Conservation (phyloP, 129 eudicot genomes). For the Artemisia tridentata region DNA sequence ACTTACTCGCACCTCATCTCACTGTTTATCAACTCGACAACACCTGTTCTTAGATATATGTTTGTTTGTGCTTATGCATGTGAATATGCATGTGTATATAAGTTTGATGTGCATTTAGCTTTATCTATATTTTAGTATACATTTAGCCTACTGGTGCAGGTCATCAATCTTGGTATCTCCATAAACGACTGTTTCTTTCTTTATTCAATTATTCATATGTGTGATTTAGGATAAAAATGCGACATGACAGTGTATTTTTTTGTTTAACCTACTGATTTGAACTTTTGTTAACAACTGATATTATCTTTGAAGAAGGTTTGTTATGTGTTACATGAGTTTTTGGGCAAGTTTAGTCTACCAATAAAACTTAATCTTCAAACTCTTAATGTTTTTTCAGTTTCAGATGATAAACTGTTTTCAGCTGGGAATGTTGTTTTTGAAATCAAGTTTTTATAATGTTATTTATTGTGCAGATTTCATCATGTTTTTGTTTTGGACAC, state of each 20-base stretch:
- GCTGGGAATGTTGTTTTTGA: constrained; percentile 38
- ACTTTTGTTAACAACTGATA: constrained; percentile 5
- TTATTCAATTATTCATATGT: not conserved
- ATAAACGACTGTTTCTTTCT: not conserved
- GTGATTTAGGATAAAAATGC: not conserved
- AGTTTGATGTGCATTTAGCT: not conserved
- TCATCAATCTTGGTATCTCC: not conserved
- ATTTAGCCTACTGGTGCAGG: not conserved
- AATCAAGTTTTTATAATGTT: constrained; percentile 45
- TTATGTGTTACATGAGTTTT: not conserved
- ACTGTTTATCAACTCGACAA: too few relatives aligned
- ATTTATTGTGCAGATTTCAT: constrained; percentile 94
- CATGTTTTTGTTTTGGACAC: constrained; percentile 90
- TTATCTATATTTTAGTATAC: not conserved
- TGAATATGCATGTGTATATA: not conserved
- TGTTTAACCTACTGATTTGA: not conserved
- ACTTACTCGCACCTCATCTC: too few relatives aligned
- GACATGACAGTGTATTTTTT: not conserved
- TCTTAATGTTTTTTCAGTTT: constrained; percentile 27
- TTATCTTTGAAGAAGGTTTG: constrained; percentile 8
- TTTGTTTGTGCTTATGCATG: not conserved
- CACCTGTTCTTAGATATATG: not conserved
- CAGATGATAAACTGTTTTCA: constrained; percentile 28
- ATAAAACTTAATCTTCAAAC: constrained; percentile 13
- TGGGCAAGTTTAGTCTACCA: constrained; percentile 3